Base-by-base conservation (phyloP, 169 alveolate species). In the Hammondia hammondi region DNA sequence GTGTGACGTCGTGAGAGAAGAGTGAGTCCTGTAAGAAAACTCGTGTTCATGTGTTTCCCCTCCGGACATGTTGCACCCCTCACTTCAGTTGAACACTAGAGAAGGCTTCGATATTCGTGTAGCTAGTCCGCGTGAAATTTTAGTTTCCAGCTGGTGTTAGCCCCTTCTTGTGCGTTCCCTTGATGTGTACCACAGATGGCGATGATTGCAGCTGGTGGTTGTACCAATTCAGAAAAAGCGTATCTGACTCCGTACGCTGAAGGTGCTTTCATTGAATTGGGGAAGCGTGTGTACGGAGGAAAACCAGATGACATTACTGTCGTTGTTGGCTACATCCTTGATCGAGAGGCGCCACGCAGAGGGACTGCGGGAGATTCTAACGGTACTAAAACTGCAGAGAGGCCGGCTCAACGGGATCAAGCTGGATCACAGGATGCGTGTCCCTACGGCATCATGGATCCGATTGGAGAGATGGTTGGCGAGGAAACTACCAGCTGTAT, bases 271-370 rank as follows among this genome's bases (percentile, higher is more conserved):
- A 90, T 93, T 71, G 96, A 95, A 81, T 94, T 96, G 45, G 96
- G 96, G 48, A 91, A 96, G 88, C 95, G 95, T 21, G 92, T 95
- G 37, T 94, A 85, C 72, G 97, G 97, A 35, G 97, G 97, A 43
- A 96, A 96, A 81, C 97, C 97, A 2, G 97, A 96, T 81, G 97
- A 96, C 94, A 96, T 91, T 48, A 95, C 97, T 9, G 97, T 94
- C 12, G 97, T 96, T 67, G 97, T 96, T 14, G 96, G 97, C 7
- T 96, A 95, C 94, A 96, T 95, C 39, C 85, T 91, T 37, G 90
- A 82, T 43, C 90, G 71, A 9, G 61, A 2, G 71, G 43, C 24
- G 48, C 39, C 32, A 17, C 6, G 32, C 77, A 27, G 32, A 67
- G 77, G 77, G 35, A 4, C 21, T 4, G 77, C 6, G 77, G 77